A percentile compares a stretch with the other conserved stretches of the same genome.
These are phyloP conservation scores for Sclerotinia minor DNA, from an alignment of 2,329 filamentous ascomycete genomes.

Conservation along the genomic window DNA sequence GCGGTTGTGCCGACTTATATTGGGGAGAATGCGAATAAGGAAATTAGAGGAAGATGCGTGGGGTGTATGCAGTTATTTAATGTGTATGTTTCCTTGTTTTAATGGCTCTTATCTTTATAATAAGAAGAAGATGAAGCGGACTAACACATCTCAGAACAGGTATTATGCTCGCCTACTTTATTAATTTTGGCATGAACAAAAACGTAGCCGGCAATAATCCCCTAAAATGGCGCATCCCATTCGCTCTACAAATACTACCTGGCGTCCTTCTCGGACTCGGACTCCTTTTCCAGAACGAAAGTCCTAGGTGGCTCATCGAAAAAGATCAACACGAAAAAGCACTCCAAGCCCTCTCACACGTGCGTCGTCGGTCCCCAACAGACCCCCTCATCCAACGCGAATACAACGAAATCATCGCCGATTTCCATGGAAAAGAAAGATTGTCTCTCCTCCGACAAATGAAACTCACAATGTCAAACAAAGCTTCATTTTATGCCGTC, in stretches of 20 bases:
- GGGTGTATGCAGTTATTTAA: conserved; percentile 29
- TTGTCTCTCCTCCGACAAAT: conserved; percentile 45
- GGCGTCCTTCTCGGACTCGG: conserved; percentile 59
- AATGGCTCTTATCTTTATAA: too few relatives aligned
- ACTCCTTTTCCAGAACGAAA: conserved; percentile 60
- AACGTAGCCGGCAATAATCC: conserved; percentile 10
- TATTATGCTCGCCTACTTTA: conserved; percentile 27
- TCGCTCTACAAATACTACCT: conserved; percentile 63
- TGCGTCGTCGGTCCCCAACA: conserved; percentile 50
- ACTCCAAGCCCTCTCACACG: conserved; percentile 53
- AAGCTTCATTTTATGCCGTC: conserved; percentile 44
- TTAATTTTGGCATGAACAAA: conserved; percentile 25
- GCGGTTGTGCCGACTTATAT: conserved; percentile 29
- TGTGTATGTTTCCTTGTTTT: conserved; percentile 21
- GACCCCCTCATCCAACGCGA: conserved; percentile 54
- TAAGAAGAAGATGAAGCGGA: background rate
- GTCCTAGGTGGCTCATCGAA: conserved; percentile 65
- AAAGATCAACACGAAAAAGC: conserved; percentile 65
- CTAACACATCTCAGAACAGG: conserved; percentile 15
- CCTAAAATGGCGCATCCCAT: conserved; percentile 53
- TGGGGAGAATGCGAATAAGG: conserved; percentile 27
- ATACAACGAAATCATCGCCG: conserved; percentile 50
- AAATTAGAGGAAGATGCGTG: conserved; percentile 27
- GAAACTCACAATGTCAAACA: conserved; percentile 29
- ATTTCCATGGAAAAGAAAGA: conserved; percentile 50